phyloP scores from a whole-genome alignment of 2,329 filamentous ascomycete species.

The Colletotrichum sp. region DNA sequence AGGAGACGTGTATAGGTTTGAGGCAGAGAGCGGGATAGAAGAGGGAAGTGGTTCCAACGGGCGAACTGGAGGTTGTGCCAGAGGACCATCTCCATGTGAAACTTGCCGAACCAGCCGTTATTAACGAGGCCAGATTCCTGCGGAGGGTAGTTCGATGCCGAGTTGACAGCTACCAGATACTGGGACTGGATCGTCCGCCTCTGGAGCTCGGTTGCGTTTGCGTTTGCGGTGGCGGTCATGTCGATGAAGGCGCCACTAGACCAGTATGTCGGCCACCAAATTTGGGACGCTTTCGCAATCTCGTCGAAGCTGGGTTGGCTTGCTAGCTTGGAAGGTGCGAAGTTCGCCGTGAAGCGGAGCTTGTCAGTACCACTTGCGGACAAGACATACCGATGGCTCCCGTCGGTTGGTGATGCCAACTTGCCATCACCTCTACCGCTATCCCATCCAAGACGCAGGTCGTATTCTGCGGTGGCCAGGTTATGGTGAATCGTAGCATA shows the following conservation, averaged over 20 bases:
- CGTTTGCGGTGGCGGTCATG: constrained; percentile 41
- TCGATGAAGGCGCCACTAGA: constrained; percentile 56
- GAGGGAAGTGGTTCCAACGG: constrained; percentile 51
- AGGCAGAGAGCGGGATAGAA: constrained; percentile 50
- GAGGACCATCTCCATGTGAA: constrained; percentile 60
- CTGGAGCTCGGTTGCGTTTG: constrained; percentile 53
- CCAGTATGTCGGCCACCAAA: constrained; percentile 58
- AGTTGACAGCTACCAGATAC: constrained; percentile 58
- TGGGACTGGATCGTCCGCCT: constrained; percentile 58
- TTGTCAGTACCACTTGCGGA: constrained; percentile 26
- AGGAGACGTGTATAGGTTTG: constrained; percentile 53
- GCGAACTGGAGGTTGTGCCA: constrained; percentile 59
- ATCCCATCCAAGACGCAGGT: constrained; percentile 43
- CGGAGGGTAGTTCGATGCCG: constrained; percentile 50
- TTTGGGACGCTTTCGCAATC: constrained; percentile 33
- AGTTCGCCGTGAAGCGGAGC: constrained; percentile 35
- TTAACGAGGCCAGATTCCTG: constrained; percentile 55
- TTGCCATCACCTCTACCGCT: constrained; percentile 24
- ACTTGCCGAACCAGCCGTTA: constrained; percentile 63
- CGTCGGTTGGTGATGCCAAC: constrained; percentile 35
- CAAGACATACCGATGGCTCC: constrained; percentile 50
- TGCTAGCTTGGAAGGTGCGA: constrained; percentile 30
- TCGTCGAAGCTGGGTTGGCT: constrained; percentile 27
- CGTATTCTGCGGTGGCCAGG: constrained; percentile 47
- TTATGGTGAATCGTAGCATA: constrained; percentile 47